These are phyloP conservation scores for Jacaranda mimosifolia DNA, from an alignment of 257 asterid genomes.

Conservation along the genomic window DNA sequence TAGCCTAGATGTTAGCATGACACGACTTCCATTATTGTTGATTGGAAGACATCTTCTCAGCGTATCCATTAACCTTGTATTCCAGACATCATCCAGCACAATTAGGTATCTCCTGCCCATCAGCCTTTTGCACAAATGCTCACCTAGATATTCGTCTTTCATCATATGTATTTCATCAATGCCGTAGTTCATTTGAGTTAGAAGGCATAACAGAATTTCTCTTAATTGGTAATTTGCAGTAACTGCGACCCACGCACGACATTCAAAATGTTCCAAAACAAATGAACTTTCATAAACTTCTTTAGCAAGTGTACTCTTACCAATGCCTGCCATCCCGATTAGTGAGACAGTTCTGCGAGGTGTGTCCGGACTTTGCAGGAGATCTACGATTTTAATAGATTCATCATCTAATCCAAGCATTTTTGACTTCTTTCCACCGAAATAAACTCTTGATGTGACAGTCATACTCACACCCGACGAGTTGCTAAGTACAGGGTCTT, in stretches of 20 bases:
- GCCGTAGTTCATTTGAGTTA: background rate
- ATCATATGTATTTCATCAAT: background rate
- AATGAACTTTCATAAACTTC: background rate
- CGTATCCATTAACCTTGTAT: background rate
- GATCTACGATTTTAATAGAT: no score
- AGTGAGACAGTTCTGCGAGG: no score
- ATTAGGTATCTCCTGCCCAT: background rate
- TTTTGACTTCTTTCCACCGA: no score
- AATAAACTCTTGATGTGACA: no score
- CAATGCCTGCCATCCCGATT: no score
- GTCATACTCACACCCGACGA: no score
- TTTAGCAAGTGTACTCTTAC: constrained; percentile 2
- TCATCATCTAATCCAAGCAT: no score
- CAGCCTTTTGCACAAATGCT: background rate
- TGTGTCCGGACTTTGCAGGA: no score
- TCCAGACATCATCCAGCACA: constrained; percentile 30
- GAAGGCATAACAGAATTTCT: background rate
- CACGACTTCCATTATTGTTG: background rate
- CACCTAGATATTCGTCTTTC: background rate
- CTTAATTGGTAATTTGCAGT: background rate
- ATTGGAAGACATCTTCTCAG: background rate
- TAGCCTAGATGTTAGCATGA: constrained; percentile 21
- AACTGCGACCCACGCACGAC: constrained; percentile 33
- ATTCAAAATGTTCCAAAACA: background rate
- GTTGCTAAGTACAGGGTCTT: no score